Evolutionary conservation across 495 filamentous ascomycete species (phyloP), one percentile per base, ranked within the genome.

Genomic region (Jackrogersella multiformis): DNA sequence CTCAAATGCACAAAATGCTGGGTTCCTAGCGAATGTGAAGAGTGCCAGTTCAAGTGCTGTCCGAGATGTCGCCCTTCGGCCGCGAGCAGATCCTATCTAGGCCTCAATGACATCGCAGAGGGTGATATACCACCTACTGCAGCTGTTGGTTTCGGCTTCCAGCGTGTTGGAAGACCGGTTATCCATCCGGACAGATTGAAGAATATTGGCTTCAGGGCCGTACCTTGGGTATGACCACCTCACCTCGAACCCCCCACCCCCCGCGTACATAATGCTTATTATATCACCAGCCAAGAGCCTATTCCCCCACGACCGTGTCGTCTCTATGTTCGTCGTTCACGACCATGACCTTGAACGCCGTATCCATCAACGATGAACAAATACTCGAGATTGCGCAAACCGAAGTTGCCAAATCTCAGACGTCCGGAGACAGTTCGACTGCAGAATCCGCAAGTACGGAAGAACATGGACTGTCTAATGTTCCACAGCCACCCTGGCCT

Each of bases 11-110:
- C 38, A 28, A 74, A 52, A 39, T 74, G 77, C 28, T 81, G 80
- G 82, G 60, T 83, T 52, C 77, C 81, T 28, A 42, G 65, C 42
- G n/a, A 55, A 23, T 44, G 65, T 0, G 39, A 65, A 1, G 81
- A 83, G 56, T 90, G 87, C 68, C 78, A 75, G 53, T 83, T 76
- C 69, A 83, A 74, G 45, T 78, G 78, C 61, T 90, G 87, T 66
- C 80, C 79, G 15, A 32, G 26, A 15, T 90, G 88, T 64, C 78
- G 82, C 15, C 76, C 76, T 26, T 74, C 70, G 28, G 79, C 75
- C 10, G 64, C 68, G 16, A 76, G 82, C 8, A 81, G 85, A 42
- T 72, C 80, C 3, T 86, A 71, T 67, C 61, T 84, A 3, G 82
- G 80, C 63, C 68, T 89, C 35, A 70, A 87, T 52, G 81, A 76